Evolutionary conservation across 345 rosid species (phyloP), one percentile per base, ranked within the genome.

Genomic region (Melaleuca alternifolia): DNA sequence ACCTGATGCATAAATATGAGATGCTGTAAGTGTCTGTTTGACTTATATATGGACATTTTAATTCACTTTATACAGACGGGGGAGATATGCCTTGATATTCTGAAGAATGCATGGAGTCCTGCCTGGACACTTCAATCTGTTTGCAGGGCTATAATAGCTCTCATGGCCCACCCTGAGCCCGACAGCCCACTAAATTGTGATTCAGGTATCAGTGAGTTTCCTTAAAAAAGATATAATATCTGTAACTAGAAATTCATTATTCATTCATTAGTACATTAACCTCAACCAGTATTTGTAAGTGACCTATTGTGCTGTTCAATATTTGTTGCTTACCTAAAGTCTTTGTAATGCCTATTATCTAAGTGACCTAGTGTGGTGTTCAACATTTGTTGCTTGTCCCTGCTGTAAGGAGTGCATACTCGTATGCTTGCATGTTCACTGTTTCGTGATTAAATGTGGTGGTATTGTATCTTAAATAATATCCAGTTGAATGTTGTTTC

Each of bases 121-220:
- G 99, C 99, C n/a, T 97, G 99, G 99, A 97, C 99, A 7, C 96
- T 96, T 86, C 98, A 97, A 90, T 97, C 98, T 56, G 99, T 98
- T 84, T 98, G 99, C 90, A 95, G 97, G 90, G 99, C 99, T 30
- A 95, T 97, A 90, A 96, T 97, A 65, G 98, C 99, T 86, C 89
- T 97, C 92, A 96, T 97, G 99, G 99, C 99, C 76, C 99, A 97
- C 87, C 99, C 99, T 30, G 99, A 97, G 87, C 95, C 99, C 1
- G 98, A 96, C 59, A 97, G 99, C 89, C 99, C 99, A 51, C 92
- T 98, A 71, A 98, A 98, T 88, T 97, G 99, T 57, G 99, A 97
- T 93, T 97, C 99, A 71, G 99, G 99, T 95, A 91, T 54, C 14
- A 20, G 5, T 41, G 44, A 62, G 26, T 46, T 76, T n/a, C 50